Evolutionary conservation across 73 alveolate species (phyloP).

Genomic region (Breviolum minutum): DNA sequence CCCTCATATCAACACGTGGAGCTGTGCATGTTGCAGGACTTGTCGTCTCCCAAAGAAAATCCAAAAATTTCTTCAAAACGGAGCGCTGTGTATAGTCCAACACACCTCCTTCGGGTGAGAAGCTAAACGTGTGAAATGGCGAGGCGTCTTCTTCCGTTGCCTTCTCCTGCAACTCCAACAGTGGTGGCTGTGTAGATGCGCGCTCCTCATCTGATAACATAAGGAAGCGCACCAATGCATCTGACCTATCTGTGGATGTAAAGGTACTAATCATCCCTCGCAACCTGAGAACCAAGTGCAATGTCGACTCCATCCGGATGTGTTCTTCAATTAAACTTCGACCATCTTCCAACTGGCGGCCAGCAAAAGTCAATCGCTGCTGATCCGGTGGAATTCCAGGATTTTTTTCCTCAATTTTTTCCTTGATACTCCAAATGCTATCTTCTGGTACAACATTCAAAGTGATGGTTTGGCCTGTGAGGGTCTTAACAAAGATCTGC

Average conservation of each 20-base stretch:
- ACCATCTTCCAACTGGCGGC: slow-evolving; percentile 63
- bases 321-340: slow-evolving; percentile 32
- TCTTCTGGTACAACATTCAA: neutral
- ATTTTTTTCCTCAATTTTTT: neutral
- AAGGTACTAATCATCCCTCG: slow-evolving; percentile 69
- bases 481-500: slow-evolving; percentile 48
- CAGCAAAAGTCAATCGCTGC: slow-evolving; percentile 85
- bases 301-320: slow-evolving; percentile 11
- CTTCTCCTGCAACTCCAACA: neutral
- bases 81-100: neutral
- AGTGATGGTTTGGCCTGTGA: slow-evolving; percentile 50
- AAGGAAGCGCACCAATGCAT: neutral
- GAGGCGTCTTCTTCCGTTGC: neutral
- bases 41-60: slow-evolving; percentile 6
- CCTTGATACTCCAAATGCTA: slow-evolving; percentile 24
- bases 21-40: neutral
- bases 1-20: neutral
- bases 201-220: slow-evolving; percentile 36
- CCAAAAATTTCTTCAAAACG: neutral
- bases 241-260: neutral
- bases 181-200: neutral
- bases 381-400: slow-evolving; percentile 84
- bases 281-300: slow-evolving; percentile 30
- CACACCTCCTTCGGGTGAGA: neutral
- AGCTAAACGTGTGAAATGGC: neutral